Base-by-base conservation (phyloP, 805 yeast species). In the Scheffersomyces lignosus region DNA sequence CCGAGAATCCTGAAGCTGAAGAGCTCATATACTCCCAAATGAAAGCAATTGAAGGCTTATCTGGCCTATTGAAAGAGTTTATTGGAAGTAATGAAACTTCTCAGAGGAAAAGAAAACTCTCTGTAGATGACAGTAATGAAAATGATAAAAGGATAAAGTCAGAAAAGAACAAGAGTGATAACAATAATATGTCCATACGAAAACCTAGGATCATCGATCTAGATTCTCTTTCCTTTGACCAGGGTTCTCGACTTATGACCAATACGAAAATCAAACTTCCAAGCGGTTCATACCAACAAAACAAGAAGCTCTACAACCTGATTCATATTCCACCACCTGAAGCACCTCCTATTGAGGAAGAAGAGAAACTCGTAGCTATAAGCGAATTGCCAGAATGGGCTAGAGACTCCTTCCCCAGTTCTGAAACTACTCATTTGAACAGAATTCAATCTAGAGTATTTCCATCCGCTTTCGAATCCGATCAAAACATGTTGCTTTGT, bases 271-370 rank as follows among this genome's bases (percentile, higher is more conserved):
- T 93, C 15, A 73, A 74, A 36, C 73, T 93, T 3, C 98, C 99
- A 0, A 75, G 75, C 40, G 96, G 95, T 3, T 85, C 98, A 0
- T 85, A 78, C 56, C 88, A 86, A 51, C 77, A 85, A 41, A 77
- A 78, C 9, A 81, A 81, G 45, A 80, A 77, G 40, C 64, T 76
- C 4, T 91, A 91, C 62, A 98, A 91, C 53, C 95, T 88, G 49
- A 86, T 90, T 25, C 89, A 82, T 44, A 78, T 93, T n/a, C 99
- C 99, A 0, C 82, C 96, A 0, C 96, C 96, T 0, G 44, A 60
- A 2, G 60, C 66, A 1, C 55, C 60, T 1, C 70, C 73, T 17
- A 71, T 79, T 3, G 62, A 58, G 1, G 54, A 51, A 4, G 55
- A 54, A 62, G 68, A 77, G 34, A 50, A 63, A 13, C 58, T 85